Evolutionary conservation across 2,329 filamentous ascomycete species (phyloP).

Genomic region (Calonectria leucothoes): DNA sequence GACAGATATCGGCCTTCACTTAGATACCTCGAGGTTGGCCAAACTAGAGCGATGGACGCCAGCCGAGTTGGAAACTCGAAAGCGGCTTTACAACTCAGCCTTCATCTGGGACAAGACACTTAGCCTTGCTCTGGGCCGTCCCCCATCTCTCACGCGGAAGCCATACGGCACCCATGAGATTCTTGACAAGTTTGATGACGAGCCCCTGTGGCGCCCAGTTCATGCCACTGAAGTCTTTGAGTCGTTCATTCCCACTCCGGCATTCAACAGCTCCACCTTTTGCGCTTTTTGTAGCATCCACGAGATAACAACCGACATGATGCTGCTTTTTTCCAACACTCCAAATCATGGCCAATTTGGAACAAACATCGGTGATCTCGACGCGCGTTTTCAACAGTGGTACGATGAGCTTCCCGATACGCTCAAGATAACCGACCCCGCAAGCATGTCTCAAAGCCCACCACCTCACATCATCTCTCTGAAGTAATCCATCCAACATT

Average conservation of each 20-base stretch:
- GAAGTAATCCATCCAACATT: not conserved
- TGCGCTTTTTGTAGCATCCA: slow-evolving; percentile 29
- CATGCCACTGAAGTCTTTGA: slow-evolving; percentile 17
- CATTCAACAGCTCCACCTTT: slow-evolving; percentile 19
- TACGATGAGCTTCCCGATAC: not conserved
- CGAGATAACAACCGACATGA: slow-evolving; percentile 33
- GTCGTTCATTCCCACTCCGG: slow-evolving; percentile 2
- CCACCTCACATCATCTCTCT: not conserved
- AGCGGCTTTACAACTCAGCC: slow-evolving; percentile 34
- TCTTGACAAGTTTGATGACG: slow-evolving; percentile 31
- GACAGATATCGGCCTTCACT: slow-evolving; percentile 34
- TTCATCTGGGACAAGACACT: slow-evolving; percentile 39
- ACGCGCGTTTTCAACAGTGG: slow-evolving; percentile 15
- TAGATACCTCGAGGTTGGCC: slow-evolving; percentile 27
- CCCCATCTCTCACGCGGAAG: slow-evolving; percentile 13
- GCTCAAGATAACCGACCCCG: not conserved
- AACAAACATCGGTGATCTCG: slow-evolving; percentile 12
- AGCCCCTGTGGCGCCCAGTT: slow-evolving; percentile 22
- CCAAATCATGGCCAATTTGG: slow-evolving; percentile 6
- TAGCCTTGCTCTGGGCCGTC: slow-evolving; percentile 32
- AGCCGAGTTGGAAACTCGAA: slow-evolving; percentile 32
- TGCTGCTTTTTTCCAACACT: slow-evolving; percentile 25
- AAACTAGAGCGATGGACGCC: slow-evolving; percentile 30
- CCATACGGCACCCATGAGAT: not conserved
- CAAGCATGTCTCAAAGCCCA: not conserved